phyloP scores from a whole-genome alignment of 176 grass and related monocot species.

The Rhynchospora tenuis region DNA sequence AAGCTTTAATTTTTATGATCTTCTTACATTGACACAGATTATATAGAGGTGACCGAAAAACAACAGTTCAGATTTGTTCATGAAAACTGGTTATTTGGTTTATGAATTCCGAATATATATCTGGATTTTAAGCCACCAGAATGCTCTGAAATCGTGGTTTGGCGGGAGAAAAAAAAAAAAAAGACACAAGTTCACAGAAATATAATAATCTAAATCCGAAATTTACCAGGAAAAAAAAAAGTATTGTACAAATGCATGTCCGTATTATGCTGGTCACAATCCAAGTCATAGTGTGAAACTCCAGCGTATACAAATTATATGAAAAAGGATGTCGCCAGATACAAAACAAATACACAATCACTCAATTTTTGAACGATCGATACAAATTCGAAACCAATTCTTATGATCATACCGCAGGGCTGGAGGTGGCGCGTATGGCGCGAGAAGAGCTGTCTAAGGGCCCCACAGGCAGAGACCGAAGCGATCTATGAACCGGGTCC shows the following conservation, averaged over 20 bases:
- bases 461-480: slow-evolving; percentile 9
- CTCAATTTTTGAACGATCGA: background rate
- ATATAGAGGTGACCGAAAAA: background rate
- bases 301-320: background rate
- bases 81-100: background rate
- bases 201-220: background rate
- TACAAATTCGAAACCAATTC: background rate
- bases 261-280: background rate
- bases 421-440: slow-evolving; percentile 18
- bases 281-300: background rate
- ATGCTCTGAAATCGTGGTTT: background rate
- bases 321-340: background rate
- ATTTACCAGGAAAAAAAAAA: background rate
- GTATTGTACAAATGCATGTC: background rate
- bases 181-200: background rate
- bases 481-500: slow-evolving; percentile 7
- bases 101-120: background rate
- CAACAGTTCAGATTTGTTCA: background rate
- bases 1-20: background rate
- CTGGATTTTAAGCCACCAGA: background rate
- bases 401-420: slow-evolving; percentile 1
- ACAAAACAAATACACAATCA: background rate
- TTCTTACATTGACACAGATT: background rate
- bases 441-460: background rate
- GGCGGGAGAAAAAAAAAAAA: too few species aligned